A percentile compares a stretch with the other conserved stretches of the same genome.
Conservation (phyloP, 2,329 filamentous ascomycete species). For the Raffaelea deltoideospora region DNA sequence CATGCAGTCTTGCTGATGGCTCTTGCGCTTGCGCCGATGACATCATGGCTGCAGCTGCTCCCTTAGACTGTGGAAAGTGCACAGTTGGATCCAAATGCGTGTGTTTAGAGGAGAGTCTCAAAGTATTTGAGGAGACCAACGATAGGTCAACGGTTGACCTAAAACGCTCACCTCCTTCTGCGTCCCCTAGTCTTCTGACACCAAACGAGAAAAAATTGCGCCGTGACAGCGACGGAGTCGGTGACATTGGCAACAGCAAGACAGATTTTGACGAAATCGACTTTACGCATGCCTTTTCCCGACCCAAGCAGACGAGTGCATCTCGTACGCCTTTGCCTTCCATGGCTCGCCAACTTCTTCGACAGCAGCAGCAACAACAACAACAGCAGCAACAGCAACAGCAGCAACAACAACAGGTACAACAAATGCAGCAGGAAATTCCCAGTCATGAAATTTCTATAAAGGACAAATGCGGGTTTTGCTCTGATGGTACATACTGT, state of each 20-base stretch:
- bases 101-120: conserved; percentile 34
- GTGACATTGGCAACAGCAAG: conserved; percentile 18
- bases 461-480: conserved; percentile 67
- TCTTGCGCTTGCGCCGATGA: conserved; percentile 45
- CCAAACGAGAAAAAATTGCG: conserved; percentile 42
- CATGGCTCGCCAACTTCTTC: conserved; percentile 10
- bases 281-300: conserved; percentile 52
- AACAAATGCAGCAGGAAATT: too few relatives aligned
- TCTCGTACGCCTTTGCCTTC: conserved; percentile 8
- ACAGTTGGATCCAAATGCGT: conserved; percentile 46
- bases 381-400: background rate
- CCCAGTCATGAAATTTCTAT: conserved; percentile 26
- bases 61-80: conserved; percentile 51
- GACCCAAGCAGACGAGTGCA: conserved; percentile 19
- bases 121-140: conserved; percentile 12
- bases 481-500: conserved; percentile 67
- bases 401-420: conserved; percentile 9
- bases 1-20: conserved; percentile 32
- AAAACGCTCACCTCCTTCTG: conserved; percentile 28
- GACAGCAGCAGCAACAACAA: conserved; percentile 10
- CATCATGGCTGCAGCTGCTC: conserved; percentile 34
- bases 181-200: conserved; percentile 25
- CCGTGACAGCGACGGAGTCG: conserved; percentile 20
- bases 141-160: conserved; percentile 18
- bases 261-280: conserved; percentile 43